phyloP scores from a whole-genome alignment of 2,329 filamentous ascomycete genomes.

The Fusarium nelsonii region DNA sequence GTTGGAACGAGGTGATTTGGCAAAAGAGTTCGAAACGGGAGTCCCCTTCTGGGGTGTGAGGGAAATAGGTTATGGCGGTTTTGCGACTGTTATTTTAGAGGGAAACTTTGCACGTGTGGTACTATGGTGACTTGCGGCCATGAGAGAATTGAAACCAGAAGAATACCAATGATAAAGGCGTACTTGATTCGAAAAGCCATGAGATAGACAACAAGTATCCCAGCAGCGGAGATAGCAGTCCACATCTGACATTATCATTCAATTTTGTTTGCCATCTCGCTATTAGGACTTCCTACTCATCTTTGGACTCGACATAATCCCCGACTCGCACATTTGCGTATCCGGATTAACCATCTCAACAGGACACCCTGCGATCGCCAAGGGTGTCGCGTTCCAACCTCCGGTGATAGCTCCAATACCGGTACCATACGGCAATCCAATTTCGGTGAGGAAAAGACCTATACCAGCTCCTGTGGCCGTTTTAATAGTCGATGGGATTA shows the following conservation, averaged over 20 bases:
- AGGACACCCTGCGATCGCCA: slow-evolving; percentile 77
- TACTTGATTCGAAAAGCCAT: slow-evolving; percentile 86
- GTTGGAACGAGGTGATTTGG: slow-evolving; percentile 81
- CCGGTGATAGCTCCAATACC: slow-evolving; percentile 82
- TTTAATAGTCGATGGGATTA: slow-evolving; percentile 83
- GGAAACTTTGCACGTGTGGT: rapidly evolving
- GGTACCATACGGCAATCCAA: slow-evolving; percentile 78
- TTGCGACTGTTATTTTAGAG: slow-evolving; percentile 14
- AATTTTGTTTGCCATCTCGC: not conserved
- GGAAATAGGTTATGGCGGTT: slow-evolving; percentile 81
- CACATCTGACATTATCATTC: slow-evolving; percentile 62
- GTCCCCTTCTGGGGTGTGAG: slow-evolving; percentile 73
- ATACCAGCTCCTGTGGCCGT: slow-evolving; percentile 85
- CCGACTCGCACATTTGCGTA: slow-evolving; percentile 39
- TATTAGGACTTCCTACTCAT: not conserved
- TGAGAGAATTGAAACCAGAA: slow-evolving; percentile 83
- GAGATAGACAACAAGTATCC: slow-evolving; percentile 77
- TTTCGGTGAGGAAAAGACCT: slow-evolving; percentile 79
- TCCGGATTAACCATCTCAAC: slow-evolving; percentile 24
- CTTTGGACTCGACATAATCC: slow-evolving; percentile 41
- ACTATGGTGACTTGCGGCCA: slow-evolving; percentile 72
- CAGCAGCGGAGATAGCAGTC: slow-evolving; percentile 84
- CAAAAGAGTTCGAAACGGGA: slow-evolving; percentile 82
- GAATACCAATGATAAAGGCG: slow-evolving; percentile 81
- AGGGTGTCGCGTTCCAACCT: slow-evolving; percentile 67